Conservation (phyloP, 129 eudicot genomes). For the Mikania micrantha region DNA sequence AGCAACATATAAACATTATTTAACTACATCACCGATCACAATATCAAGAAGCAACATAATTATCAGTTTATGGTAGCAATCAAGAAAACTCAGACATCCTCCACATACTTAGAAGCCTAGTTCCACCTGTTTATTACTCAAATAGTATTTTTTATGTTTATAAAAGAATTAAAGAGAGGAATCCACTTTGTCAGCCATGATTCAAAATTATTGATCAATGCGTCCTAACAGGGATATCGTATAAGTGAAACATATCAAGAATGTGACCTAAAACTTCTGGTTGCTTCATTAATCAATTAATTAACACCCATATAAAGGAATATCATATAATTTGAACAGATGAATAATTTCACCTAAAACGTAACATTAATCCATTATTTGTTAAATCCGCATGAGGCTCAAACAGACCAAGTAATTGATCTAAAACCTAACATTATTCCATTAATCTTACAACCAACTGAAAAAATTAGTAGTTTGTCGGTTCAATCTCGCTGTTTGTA, state of each 20-base stretch:
- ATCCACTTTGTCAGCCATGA: slow-evolving; percentile 9
- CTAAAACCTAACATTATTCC: slow-evolving; percentile 10
- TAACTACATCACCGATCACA: background rate
- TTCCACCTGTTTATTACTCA: background rate
- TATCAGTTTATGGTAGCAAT: background rate
- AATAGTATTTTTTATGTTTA: background rate
- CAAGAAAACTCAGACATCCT: background rate
- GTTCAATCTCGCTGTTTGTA: background rate
- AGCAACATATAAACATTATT: background rate
- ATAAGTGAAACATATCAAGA: slow-evolving; percentile 7
- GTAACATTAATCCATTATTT: background rate
- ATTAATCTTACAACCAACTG: slow-evolving; percentile 5
- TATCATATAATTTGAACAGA: background rate
- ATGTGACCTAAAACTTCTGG: background rate
- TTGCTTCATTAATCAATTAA: background rate
- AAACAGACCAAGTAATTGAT: background rate
- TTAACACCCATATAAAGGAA: background rate
- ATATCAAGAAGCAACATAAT: background rate
- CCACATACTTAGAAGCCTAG: background rate
- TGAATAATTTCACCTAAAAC: slow-evolving; percentile 8
- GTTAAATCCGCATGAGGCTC: background rate
- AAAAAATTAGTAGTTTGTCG: background rate
- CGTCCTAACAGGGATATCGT: background rate
- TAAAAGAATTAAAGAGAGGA: background rate
- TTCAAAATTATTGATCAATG: background rate